Conservation (phyloP, 441 rosid genomes). For the Cnidoscolus chayamansa region DNA sequence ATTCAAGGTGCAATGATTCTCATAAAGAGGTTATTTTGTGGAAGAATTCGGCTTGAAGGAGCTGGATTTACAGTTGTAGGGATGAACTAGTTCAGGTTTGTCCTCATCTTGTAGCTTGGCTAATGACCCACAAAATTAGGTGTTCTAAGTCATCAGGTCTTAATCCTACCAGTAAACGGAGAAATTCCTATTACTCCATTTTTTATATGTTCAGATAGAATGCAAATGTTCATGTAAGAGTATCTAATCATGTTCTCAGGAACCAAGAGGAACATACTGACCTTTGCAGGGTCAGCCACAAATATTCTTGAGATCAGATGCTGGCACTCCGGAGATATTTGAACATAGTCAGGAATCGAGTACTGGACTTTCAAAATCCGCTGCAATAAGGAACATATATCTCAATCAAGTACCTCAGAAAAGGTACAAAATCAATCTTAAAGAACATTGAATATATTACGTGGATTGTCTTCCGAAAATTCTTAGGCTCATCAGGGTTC, state of each 20-base stretch:
- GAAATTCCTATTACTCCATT: neutral
- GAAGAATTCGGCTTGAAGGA: neutral
- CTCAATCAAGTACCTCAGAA: slow-evolving; percentile 16
- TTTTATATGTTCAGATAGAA: neutral
- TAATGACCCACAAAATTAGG: neutral
- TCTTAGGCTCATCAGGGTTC: slow-evolving; percentile 95
- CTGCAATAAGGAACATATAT: slow-evolving; percentile 40
- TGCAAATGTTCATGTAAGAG: too few relatives aligned
- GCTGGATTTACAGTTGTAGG: neutral
- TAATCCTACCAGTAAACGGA: neutral
- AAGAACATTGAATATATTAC: slow-evolving; percentile 35
- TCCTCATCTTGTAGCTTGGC: neutral
- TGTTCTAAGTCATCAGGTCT: neutral
- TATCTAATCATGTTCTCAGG: slow-evolving; percentile 6
- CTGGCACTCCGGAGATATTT: slow-evolving; percentile 84
- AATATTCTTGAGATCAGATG: slow-evolving; percentile 91
- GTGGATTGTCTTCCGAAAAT: slow-evolving; percentile 84
- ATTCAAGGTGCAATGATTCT: neutral
- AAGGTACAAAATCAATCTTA: neutral
- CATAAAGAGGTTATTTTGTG: neutral
- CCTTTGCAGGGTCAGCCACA: slow-evolving; percentile 88
- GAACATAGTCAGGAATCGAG: slow-evolving; percentile 90
- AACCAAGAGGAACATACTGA: slow-evolving; percentile 26
- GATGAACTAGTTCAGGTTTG: neutral
- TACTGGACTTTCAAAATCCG: slow-evolving; percentile 91